phyloP scores from a whole-genome alignment of 1,139 yeast genomes.

The Magnusiomyces ingens region DNA sequence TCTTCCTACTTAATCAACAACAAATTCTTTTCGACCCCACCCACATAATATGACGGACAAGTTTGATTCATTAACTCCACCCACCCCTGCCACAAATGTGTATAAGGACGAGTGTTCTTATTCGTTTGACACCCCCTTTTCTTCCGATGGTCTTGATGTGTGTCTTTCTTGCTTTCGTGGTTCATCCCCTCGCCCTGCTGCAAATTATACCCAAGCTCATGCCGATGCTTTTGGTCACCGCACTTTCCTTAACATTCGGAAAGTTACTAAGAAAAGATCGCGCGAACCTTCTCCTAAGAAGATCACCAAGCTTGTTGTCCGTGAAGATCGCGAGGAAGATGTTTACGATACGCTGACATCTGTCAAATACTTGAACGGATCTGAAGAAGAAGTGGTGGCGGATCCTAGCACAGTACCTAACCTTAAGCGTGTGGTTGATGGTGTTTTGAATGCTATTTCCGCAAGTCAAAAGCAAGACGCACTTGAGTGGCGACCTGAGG shows the following conservation, averaged over 20 bases:
- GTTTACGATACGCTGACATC: slow-evolving; percentile 46
- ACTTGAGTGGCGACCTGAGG: slow-evolving; percentile 87
- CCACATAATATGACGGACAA: slow-evolving; percentile 12
- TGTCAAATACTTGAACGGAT: slow-evolving; percentile 40
- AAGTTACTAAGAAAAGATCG: slow-evolving; percentile 36
- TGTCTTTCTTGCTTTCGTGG: slow-evolving; percentile 63
- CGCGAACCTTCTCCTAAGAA: slow-evolving; percentile 41
- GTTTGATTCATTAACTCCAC: slow-evolving; percentile 16
- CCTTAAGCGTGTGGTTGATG: slow-evolving; percentile 35
- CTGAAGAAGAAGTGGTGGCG: slow-evolving; percentile 14
- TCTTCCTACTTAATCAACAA: neutral
- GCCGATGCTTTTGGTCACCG: slow-evolving; percentile 45
- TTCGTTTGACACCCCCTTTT: slow-evolving; percentile 68
- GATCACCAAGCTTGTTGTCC: slow-evolving; percentile 67
- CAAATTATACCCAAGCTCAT: slow-evolving; percentile 53
- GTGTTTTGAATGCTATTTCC: slow-evolving; percentile 59
- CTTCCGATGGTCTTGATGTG: slow-evolving; percentile 59
- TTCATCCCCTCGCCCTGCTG: slow-evolving; percentile 45
- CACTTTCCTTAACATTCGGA: slow-evolving; percentile 51
- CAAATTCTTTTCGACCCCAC: slow-evolving; percentile 17
- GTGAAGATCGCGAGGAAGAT: slow-evolving; percentile 64
- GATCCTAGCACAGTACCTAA: slow-evolving; percentile 9
- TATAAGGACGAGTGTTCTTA: slow-evolving; percentile 82
- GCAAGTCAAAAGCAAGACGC: slow-evolving; percentile 62
- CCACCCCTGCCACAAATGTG: slow-evolving; percentile 34